These are phyloP conservation scores for Kappamyces sp. DNA, from an alignment of 192 early-diverging fungal genomes.

Conservation along the genomic window DNA sequence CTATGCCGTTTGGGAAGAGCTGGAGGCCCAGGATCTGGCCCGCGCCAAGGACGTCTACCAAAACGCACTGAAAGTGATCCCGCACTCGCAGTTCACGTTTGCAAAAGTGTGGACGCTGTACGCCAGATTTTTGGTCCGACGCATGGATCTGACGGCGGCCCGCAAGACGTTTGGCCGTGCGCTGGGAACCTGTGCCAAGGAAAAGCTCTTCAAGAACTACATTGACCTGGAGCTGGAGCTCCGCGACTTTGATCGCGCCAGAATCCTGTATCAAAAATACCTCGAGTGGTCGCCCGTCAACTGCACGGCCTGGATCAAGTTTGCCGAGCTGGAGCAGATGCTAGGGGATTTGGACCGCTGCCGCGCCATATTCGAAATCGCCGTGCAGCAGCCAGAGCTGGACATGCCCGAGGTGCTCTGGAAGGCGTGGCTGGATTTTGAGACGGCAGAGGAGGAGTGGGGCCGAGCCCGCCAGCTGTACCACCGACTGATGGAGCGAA, in stretches of 20 bases:
- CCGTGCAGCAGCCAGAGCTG: conserved; percentile 77
- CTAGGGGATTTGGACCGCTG: conserved; percentile 81
- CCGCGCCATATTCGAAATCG: conserved; percentile 87
- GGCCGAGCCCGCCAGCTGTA: conserved; percentile 74
- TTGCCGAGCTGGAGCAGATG: conserved; percentile 80
- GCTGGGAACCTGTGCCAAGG: conserved; percentile 69
- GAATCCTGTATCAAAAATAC: conserved; percentile 85
- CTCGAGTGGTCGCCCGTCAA: conserved; percentile 81
- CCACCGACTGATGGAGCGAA: conserved; percentile 73
- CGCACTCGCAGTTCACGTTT: conserved; percentile 93
- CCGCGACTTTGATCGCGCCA: conserved; percentile 89
- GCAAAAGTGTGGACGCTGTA: conserved; percentile 95
- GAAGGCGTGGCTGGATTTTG: conserved; percentile 98
- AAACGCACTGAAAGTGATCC: conserved; percentile 75
- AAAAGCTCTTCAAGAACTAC: conserved; percentile 90
- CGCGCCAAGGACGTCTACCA: conserved; percentile 79
- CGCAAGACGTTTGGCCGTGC: conserved; percentile 79
- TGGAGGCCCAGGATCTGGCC: conserved; percentile 69
- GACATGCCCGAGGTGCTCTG: conserved; percentile 99
- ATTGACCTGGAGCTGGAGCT: conserved; percentile 92
- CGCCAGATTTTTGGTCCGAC: conserved; percentile 86
- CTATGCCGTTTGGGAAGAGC: conserved; percentile 95
- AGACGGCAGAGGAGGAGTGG: conserved; percentile 77
- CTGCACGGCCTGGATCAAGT: conserved; percentile 95
- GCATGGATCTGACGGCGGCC: conserved; percentile 62